Evolutionary conservation across 2,329 filamentous ascomycete genomes (phyloP).

Genomic region (Neurospora sp.): DNA sequence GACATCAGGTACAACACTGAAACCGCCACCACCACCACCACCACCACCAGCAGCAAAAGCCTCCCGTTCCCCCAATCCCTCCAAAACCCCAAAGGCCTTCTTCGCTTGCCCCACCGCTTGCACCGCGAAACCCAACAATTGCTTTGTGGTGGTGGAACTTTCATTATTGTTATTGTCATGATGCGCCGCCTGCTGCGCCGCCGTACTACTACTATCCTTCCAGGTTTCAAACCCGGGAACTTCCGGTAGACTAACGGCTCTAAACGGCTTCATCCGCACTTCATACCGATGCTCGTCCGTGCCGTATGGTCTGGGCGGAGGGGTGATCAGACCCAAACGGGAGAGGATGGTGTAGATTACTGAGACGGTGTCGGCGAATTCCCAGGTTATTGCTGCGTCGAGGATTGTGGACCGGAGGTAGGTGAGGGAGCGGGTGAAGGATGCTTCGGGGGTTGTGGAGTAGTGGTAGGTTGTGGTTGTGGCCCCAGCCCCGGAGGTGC

Average conservation of each 20-base stretch:
- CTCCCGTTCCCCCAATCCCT: background rate
- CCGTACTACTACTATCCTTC: background rate
- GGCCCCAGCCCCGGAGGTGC: background rate
- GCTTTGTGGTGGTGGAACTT: too few species aligned
- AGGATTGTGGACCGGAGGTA: slow-evolving; percentile 52
- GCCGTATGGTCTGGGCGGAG: slow-evolving; percentile 53
- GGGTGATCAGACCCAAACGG: slow-evolving; percentile 45
- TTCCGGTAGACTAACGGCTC: slow-evolving; percentile 56
- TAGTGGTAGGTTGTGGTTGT: slow-evolving; percentile 11
- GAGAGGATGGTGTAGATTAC: slow-evolving; percentile 58
- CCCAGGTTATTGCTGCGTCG: slow-evolving; percentile 54
- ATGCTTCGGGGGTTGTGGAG: slow-evolving; percentile 26
- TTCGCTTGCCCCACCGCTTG: slow-evolving; percentile 37
- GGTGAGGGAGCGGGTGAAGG: slow-evolving; percentile 39
- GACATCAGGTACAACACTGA: too few species aligned
- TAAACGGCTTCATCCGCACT: slow-evolving; percentile 78
- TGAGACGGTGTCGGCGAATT: slow-evolving; percentile 44
- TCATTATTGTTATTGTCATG: too few species aligned
- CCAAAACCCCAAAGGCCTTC: slow-evolving; percentile 36
- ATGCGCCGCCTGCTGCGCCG: too few species aligned
- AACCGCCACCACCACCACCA: too few species aligned
- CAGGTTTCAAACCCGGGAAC: slow-evolving; percentile 55
- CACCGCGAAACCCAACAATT: slow-evolving; percentile 36
- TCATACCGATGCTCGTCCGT: slow-evolving; percentile 64
- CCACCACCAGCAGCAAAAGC: background rate